Evolutionary conservation across 805 yeast genomes (phyloP), one percentile per base, ranked within the genome.

Genomic region (Peterozyma xylosa): DNA sequence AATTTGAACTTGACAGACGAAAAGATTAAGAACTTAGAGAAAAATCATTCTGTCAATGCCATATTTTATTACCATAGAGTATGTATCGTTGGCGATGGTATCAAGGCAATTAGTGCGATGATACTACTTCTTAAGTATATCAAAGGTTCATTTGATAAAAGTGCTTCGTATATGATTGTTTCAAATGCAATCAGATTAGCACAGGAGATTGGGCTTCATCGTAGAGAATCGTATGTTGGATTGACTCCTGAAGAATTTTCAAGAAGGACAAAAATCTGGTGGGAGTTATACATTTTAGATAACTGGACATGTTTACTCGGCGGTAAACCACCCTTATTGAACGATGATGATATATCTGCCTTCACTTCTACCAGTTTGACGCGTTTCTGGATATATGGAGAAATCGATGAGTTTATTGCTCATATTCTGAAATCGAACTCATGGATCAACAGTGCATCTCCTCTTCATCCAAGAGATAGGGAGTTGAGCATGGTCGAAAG

Each of bases 171-270:
- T 42, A 59, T 67, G 41, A 50, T 77, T 14, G 54, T 68, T 4
- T 55, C 76, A 1, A 64, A 72, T 1, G 76, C 78, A 5, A 66
- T 75, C 5, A 63, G 81, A 48, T 70, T 68, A 48, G 82, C 82
- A 0, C 74, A 71, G 39, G 80, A 76, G 35, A 51, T 78, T 53
- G 86, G 86, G 0, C 60, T 83, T 6, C 77, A 81, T 49, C 60
- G 78, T 42, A 58, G 57, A 3, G 82, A 76, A 38, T 52, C 70
- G 2, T 66, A 68, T 42, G 50, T 56, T 3, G 64, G 68, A 1
- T 47, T 75, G 14, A 34, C 63, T 0, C 50, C 53, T 0, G 58
- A 53, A 4, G 80, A 77, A 37, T 57, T 60, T 1, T 49, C 56
- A 2, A 53, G 56, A 3, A 64, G 76, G 17, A 55, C 72, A 18